These are phyloP conservation scores for Lodderomyces theae DNA, from an alignment of 1,139 yeast genomes.

Conservation along the genomic window DNA sequence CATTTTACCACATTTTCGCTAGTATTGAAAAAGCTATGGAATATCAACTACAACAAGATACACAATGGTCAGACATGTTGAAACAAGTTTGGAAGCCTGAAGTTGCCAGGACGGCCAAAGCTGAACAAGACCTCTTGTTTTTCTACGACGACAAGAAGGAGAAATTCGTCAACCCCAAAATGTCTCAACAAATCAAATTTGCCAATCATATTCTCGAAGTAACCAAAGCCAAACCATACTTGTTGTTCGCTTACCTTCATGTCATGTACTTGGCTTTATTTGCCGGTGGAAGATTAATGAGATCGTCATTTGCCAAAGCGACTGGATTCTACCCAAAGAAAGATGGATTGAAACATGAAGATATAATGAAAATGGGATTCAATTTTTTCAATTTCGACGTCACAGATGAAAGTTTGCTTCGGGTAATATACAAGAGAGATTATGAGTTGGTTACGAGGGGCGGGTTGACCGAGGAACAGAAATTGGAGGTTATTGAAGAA, in stretches of 20 bases:
- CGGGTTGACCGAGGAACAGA: slow-evolving; percentile 64
- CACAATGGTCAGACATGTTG: slow-evolving; percentile 45
- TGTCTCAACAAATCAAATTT: slow-evolving; percentile 62
- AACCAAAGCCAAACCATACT: slow-evolving; percentile 62
- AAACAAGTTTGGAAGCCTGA: slow-evolving; percentile 68
- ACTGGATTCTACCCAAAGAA: slow-evolving; percentile 75
- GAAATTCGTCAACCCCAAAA: slow-evolving; percentile 55
- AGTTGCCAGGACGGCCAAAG: slow-evolving; percentile 57
- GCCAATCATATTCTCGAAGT: slow-evolving; percentile 55
- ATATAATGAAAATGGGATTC: slow-evolving; percentile 60
- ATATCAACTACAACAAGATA: slow-evolving; percentile 43
- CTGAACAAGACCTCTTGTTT: slow-evolving; percentile 63
- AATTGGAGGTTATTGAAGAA: slow-evolving; percentile 67
- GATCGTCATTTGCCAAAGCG: slow-evolving; percentile 63
- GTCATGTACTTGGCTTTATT: slow-evolving; percentile 82
- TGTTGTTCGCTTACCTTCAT: slow-evolving; percentile 79
- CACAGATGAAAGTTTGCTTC: slow-evolving; percentile 62
- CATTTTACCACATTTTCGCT: slow-evolving; percentile 72
- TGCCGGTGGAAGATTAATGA: slow-evolving; percentile 80
- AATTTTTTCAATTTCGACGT: slow-evolving; percentile 72
- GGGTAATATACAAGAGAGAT: slow-evolving; percentile 67
- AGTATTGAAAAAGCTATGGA: slow-evolving; percentile 60
- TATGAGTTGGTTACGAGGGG: slow-evolving; percentile 76
- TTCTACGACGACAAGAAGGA: slow-evolving; percentile 56
- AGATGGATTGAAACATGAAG: slow-evolving; percentile 59